A percentile compares a stretch with the other conserved stretches of the same genome.
Conservation (phyloP, 345 rosid genomes). For the Cardiospermum halicacabum region DNA sequence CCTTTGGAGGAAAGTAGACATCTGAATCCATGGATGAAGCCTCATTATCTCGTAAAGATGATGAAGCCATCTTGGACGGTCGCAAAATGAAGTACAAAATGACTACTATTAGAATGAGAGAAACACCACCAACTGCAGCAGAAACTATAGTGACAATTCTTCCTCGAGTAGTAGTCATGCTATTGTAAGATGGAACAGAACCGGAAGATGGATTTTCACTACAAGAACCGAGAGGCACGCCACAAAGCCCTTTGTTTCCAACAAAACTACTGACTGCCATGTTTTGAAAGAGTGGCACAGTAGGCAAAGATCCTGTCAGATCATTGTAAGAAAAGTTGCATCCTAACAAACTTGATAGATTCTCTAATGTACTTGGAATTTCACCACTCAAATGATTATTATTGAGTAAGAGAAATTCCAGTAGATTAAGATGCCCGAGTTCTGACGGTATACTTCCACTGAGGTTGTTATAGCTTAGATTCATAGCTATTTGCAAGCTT, state of each 20-base stretch:
- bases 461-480: constrained; percentile 74
- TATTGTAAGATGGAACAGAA: constrained; percentile 23
- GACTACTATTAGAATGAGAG: constrained; percentile 61
- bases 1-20: constrained; percentile 76
- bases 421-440: constrained; percentile 65
- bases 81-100: constrained; percentile 57
- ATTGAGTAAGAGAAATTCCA: constrained; percentile 66
- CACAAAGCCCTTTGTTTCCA: constrained; percentile 81
- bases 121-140: constrained; percentile 65
- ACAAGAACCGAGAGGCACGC: constrained; percentile 57
- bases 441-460: constrained; percentile 67
- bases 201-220: constrained; percentile 30
- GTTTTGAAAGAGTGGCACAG: constrained; percentile 48
- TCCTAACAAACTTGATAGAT: constrained; percentile 64
- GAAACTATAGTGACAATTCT: constrained; percentile 53
- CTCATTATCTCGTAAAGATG: constrained; percentile 47
- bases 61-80: constrained; percentile 36
- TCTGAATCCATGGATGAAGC: constrained; percentile 42
- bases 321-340: constrained; percentile 94
- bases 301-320: constrained; percentile 67
- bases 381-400: constrained; percentile 74
- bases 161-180: constrained; percentile 32
- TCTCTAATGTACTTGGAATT: constrained; percentile 62
- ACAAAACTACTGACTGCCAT: constrained; percentile 54
- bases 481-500: constrained; percentile 88